These are phyloP conservation scores for Diaporthe destruens DNA, from an alignment of 2,329 filamentous ascomycete genomes.

Conservation along the genomic window DNA sequence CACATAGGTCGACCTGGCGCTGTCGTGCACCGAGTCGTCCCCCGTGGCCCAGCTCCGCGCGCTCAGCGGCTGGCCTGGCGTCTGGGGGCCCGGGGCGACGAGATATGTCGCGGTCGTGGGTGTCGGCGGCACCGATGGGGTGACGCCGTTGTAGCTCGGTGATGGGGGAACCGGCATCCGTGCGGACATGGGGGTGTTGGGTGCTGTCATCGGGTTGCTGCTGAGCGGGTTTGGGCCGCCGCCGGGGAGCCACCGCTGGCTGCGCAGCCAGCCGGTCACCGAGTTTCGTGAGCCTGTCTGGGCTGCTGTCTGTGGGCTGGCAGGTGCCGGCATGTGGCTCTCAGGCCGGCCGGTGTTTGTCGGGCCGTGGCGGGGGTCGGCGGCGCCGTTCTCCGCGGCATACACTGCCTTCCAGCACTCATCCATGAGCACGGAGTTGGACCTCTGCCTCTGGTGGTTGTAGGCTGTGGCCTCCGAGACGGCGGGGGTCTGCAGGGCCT, in stretches of 20 bases:
- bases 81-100: constrained; percentile 1
- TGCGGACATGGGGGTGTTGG: not conserved
- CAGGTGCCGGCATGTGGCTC: not conserved
- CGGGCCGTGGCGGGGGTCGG: not conserved
- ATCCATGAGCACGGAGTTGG: constrained; percentile 20
- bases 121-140: constrained; percentile 10
- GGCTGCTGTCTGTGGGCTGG: constrained; percentile 5
- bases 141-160: constrained; percentile 27
- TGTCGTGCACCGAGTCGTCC: constrained; percentile 24
- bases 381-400: constrained; percentile 8
- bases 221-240: constrained; percentile 9
- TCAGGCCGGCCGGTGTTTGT: not conserved
- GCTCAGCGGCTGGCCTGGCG: constrained; percentile 14
- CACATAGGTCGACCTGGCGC: constrained; percentile 14
- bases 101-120: constrained; percentile 10
- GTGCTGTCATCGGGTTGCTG: constrained; percentile 15
- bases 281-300: not conserved
- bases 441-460: constrained; percentile 17
- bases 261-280: constrained; percentile 30
- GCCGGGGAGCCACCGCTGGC: not conserved
- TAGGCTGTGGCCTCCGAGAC: constrained; percentile 15
- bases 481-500: constrained; percentile 30
- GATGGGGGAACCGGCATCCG: constrained; percentile 18
- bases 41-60: constrained; percentile 28
- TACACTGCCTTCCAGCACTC: constrained; percentile 34